Base-by-base conservation (phyloP, 306 rosid genomes). In the Hippophae gyantsensis region DNA sequence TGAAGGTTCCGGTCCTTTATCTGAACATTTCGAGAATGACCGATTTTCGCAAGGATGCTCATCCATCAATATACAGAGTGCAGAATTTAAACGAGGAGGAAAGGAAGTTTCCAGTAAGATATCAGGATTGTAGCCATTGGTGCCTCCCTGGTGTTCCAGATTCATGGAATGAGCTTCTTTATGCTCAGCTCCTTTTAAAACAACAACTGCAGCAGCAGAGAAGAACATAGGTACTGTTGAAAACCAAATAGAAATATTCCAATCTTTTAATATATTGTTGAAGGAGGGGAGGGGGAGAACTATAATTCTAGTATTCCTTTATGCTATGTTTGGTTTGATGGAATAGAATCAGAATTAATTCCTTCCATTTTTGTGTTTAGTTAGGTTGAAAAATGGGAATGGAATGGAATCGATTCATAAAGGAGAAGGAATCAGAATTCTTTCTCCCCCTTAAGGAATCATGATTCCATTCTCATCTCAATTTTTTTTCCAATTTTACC, bases 51-150 rank as follows among this genome's bases (percentile, higher is more conserved):
- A 52, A 48, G 52, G 66, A 68, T 52, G 72, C 65, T 42, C 72
- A 68, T 43, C 72, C 72, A 48, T 68, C 72, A 7, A 6, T 59
- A 27, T 68, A 83, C 79, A 76, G 77, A 72, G 74, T 48, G 85
- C 69, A 76, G 43, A 74, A 76, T 48, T 66, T 74, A 57, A 68
- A 78, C 7, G 73, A 18, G 69, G 81, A 32, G 48, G 83, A 83
- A 58, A 42, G 59, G 3, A 42, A 42, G 11, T 45, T 63, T 11
- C 72, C 85, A 1, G 65, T 76, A 50, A 41, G 40, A 40, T 67
- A 64, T 67, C 85, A 83, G 70, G 85, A 83, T 83, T 83, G 85
- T 64, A 79, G 83, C 42, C 89, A 83, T 70, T 83, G 89, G 89
- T 83, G 85, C 74, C 62, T 83, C 74, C 89, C 89, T 13, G 89